Percentiles rank a stretch among this genome's conserved stretches.
These are phyloP conservation scores for thale cress (Arabidopsis thaliana) DNA, from an alignment of 345 rosid species.

Conservation along the genomic window TAIR10.1 NC_003074.8:2164501-2165000, in stretches of 20 bases:
- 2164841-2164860: conserved; percentile 85
- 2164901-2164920: conserved; percentile 83
- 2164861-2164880: conserved; percentile 72
- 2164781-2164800: conserved; percentile 99
- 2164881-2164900: conserved; percentile 99
- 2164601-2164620: conserved; percentile 2
- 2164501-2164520: conserved; percentile 77
- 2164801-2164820: conserved; percentile 96
- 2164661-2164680: conserved; percentile 97
- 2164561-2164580: conserved; percentile 6
- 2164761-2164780: conserved; percentile 95
- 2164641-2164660: conserved; percentile 64
- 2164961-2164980: conserved; percentile 9
- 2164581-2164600: conserved; percentile 20
- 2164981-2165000: conserved; percentile 69
- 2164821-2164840: conserved; percentile 76
- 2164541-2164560: conserved; percentile 72
- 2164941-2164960: neutral
- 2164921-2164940: conserved; percentile 5
- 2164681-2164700: conserved; percentile 88
- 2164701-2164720: conserved; percentile 85
- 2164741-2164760: conserved; percentile 89
- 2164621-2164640: conserved; percentile 33
- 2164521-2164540: conserved; percentile 94
- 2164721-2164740: conserved; percentile 92